These are phyloP conservation scores for Fusarium coicis DNA, from an alignment of 2,329 filamentous ascomycete genomes.

Conservation along the genomic window DNA sequence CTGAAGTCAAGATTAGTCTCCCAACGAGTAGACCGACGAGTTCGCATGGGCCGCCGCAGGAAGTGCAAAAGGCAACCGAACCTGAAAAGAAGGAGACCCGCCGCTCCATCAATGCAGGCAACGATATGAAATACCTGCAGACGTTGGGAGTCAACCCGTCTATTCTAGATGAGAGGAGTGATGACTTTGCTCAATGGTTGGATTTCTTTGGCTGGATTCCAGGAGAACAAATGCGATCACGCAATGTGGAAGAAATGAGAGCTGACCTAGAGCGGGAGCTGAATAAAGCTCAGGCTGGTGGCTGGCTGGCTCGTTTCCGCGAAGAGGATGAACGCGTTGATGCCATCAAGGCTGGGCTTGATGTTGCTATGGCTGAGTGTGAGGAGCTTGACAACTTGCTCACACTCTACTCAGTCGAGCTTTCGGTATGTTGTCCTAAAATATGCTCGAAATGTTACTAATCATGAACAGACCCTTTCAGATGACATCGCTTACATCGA, in stretches of 20 bases:
- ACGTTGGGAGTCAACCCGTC: constrained; percentile 80
- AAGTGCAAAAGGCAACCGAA: constrained; percentile 48
- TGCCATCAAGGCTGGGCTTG: constrained; percentile 85
- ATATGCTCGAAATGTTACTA: constrained; percentile 9
- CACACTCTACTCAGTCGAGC: constrained; percentile 92
- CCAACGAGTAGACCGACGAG: constrained; percentile 56
- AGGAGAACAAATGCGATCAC: constrained; percentile 77
- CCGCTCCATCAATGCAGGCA: constrained; percentile 73
- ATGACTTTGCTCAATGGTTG: constrained; percentile 84
- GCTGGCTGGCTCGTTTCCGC: constrained; percentile 85
- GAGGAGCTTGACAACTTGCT: constrained; percentile 95
- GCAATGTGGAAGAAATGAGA: constrained; percentile 83
- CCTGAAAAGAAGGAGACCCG: constrained; percentile 58
- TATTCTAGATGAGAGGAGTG: constrained; percentile 79
- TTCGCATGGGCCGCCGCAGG: constrained; percentile 52
- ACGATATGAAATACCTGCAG: constrained; percentile 82
- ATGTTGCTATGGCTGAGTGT: constrained; percentile 91
- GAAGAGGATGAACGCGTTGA: constrained; percentile 92
- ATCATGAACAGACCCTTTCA: constrained; percentile 76
- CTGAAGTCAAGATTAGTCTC: constrained; percentile 69
- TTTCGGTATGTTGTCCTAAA: constrained; percentile 72
- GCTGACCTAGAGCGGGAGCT: constrained; percentile 87
- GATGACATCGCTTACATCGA: constrained; percentile 98
- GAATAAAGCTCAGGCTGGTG: constrained; percentile 89
- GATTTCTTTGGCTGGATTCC: constrained; percentile 90